Percentiles rank a stretch among this genome's conserved stretches.
Evolutionary conservation across 345 rosid genomes (phyloP).

Genomic region (Tarenaya hassleriana): DNA sequence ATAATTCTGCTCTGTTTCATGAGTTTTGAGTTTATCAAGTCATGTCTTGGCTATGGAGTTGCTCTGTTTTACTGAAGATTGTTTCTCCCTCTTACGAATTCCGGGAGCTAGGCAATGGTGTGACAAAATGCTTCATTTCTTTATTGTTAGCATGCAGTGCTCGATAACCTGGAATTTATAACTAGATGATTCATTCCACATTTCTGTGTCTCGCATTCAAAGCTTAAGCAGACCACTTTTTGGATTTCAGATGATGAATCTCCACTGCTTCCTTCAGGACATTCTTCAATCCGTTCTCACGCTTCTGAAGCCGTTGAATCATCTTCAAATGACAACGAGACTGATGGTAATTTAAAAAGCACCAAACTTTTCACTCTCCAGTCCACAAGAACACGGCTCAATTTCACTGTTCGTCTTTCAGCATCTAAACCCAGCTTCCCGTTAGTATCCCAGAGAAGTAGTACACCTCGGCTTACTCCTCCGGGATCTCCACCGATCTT

Average conservation of each 20-base stretch:
- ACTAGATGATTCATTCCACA: too few relatives aligned
- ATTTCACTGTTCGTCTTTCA: neutral
- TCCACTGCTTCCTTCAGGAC: too few relatives aligned
- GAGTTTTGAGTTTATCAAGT: too few relatives aligned
- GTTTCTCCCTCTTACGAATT: too few relatives aligned
- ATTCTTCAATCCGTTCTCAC: conserved; percentile 42
- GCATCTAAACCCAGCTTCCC: conserved; percentile 42
- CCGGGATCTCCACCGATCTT: conserved; percentile 74
- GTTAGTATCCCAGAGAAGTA: conserved; percentile 54
- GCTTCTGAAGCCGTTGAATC: conserved; percentile 49
- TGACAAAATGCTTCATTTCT: too few relatives aligned
- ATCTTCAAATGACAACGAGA: conserved; percentile 38
- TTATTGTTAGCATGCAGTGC: too few relatives aligned
- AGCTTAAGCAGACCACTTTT: too few relatives aligned
- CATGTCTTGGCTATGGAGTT: too few relatives aligned
- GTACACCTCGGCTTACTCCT: conserved; percentile 79
- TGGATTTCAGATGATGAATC: conserved; percentile 70
- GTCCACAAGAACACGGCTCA: neutral
- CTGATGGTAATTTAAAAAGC: conserved; percentile 35
- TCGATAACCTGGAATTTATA: too few relatives aligned
- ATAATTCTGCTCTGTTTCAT: conserved; percentile 2
- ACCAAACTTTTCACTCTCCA: neutral
- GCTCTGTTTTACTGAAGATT: too few relatives aligned
- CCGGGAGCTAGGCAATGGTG: too few relatives aligned
- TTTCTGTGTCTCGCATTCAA: too few relatives aligned